Base-by-base conservation (phyloP, 1,139 yeast genomes). In the Protomyces pachydermus region DNA sequence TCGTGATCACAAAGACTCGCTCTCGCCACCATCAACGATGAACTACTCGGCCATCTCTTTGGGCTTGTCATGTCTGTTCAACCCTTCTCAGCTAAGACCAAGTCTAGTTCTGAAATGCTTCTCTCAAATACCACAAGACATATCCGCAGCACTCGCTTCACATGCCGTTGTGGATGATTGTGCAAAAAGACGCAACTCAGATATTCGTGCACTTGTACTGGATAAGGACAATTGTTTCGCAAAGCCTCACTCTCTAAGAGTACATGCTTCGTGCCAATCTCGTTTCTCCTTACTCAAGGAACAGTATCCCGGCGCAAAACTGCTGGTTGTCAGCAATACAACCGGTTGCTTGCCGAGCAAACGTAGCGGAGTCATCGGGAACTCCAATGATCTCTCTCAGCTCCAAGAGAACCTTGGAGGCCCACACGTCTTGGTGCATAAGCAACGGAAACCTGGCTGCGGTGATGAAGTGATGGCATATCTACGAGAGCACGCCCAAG, bases 151-250 rank as follows among this genome's bases (percentile, higher is more conserved):
- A 14, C 32, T 57, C 16, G 20, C 25, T 20, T 20, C n/a, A 8
- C 23, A 6, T 52, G 14, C 32, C 16, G 5, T 12, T 4, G 9
- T 0, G 12, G n/a, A 34, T 32, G 18, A 12, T 16, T 34, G 8
- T 34, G 37, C 14, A 6, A 25, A 12, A 23, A 14, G 34, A n/a
- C 50, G 57, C 60, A n/a, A 53, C 56, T 32, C 64, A 54, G 64
- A 58, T 67, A 87, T 91, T 67, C 86, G 83, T 69, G 97, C 95
- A 0, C 81, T 93, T 2, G 95, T 93, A 0, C 79, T 93, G 35
- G 99, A 93, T 73, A 93, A 95, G 74, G 99, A 93, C 75, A 95
- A 93, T 74, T 93, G 98, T 72, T 88, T 93, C 74, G 96, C 98
- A 3, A 81, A 82, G 69, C 95, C 95, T 56, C 88, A 89, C 66